A percentile compares a stretch with the other conserved stretches of the same genome.
These are phyloP conservation scores for Melaleuca alternifolia DNA, from an alignment of 345 rosid genomes.

Conservation along the genomic window DNA sequence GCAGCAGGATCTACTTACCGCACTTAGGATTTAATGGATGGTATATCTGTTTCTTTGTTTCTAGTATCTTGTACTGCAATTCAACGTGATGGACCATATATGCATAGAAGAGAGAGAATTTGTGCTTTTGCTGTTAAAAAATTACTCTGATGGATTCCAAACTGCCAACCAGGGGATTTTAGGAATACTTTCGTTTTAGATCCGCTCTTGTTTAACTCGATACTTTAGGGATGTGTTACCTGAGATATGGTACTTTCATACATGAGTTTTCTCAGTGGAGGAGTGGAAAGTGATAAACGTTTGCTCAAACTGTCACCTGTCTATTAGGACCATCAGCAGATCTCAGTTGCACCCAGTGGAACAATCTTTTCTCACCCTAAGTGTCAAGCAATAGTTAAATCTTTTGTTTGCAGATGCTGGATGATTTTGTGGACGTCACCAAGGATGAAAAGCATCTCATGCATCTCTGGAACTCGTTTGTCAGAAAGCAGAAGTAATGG, in stretches of 20 bases:
- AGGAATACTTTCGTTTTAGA: background rate
- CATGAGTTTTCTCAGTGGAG: background rate
- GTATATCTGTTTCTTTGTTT: background rate
- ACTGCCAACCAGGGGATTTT: background rate
- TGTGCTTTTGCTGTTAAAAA: background rate
- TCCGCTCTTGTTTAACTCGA: background rate
- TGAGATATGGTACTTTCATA: background rate
- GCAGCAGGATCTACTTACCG: background rate
- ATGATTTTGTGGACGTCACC: slow-evolving; percentile 91
- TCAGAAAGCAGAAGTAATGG: slow-evolving; percentile 60
- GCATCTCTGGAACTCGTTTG: slow-evolving; percentile 92
- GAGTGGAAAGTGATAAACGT: background rate
- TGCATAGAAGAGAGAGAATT: background rate
- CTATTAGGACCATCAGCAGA: background rate
- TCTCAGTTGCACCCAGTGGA: background rate
- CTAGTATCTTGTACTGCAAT: background rate
- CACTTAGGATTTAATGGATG: background rate
- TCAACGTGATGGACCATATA: background rate
- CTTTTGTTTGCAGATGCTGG: slow-evolving; percentile 72
- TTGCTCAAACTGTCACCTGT: background rate
- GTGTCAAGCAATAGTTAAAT: background rate
- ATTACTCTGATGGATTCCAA: background rate
- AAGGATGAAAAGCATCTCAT: slow-evolving; percentile 70
- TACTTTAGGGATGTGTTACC: background rate
- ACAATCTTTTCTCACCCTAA: background rate